phyloP scores from a whole-genome alignment of 257 asterid species.

The Ilex asprella region DNA sequence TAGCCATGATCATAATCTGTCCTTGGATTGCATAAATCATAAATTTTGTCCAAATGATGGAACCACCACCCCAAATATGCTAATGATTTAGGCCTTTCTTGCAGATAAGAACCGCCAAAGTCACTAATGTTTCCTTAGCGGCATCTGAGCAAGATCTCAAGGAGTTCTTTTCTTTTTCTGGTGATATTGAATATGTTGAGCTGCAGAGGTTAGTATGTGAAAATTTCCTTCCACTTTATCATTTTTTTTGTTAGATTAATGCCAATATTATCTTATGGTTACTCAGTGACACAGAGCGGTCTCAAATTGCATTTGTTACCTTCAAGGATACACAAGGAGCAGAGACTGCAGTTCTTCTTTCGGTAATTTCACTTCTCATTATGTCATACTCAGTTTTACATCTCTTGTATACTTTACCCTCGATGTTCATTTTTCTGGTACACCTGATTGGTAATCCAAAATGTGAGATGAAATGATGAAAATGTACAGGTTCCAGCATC shows the following conservation, averaged over 20 bases:
- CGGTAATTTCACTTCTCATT: constrained; percentile 8
- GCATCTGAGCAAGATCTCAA: constrained; percentile 23
- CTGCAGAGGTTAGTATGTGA: constrained; percentile 14
- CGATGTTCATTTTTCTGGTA: background rate
- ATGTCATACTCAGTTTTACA: too few relatives aligned
- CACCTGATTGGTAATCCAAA: too few relatives aligned
- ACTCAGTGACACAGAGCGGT: constrained; percentile 21
- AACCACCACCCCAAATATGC: too few relatives aligned
- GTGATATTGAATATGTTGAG: constrained; percentile 21
- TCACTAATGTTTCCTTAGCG: constrained; percentile 20
- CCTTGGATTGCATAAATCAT: too few relatives aligned
- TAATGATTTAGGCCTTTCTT: background rate
- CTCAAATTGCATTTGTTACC: constrained; percentile 27
- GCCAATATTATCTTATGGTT: background rate
- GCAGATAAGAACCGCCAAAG: constrained; percentile 21
- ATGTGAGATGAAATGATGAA: too few relatives aligned
- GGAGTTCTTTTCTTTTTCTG: constrained; percentile 27
- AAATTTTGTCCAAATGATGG: too few relatives aligned
- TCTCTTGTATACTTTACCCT: too few relatives aligned
- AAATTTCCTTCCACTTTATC: background rate
- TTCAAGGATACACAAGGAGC: constrained; percentile 30
- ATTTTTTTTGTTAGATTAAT: background rate
- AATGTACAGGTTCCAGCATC: too few relatives aligned
- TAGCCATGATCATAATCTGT: too few relatives aligned
- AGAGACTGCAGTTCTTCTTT: constrained; percentile 34